Evolutionary conservation across 1,139 yeast genomes (phyloP).

Genomic region (Kurtzmaniella quercitrusa): DNA sequence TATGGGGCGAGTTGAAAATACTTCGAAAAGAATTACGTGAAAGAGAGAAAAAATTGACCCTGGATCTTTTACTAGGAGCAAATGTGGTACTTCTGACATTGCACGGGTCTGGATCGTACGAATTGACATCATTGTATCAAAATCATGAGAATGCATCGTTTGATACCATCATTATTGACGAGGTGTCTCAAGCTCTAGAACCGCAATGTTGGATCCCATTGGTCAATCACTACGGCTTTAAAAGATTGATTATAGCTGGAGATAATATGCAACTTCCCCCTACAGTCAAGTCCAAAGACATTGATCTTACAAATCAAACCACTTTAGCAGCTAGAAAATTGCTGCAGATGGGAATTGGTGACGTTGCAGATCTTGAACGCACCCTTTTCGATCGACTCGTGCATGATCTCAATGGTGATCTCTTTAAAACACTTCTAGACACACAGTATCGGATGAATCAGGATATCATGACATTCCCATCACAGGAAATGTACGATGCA

Average conservation of each 20-base stretch:
- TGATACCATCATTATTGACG: slow-evolving; percentile 86
- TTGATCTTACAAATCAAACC: neutral
- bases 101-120: slow-evolving; percentile 83
- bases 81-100: slow-evolving; percentile 76
- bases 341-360: slow-evolving; percentile 26
- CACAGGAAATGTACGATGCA: slow-evolving; percentile 59
- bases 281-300: slow-evolving; percentile 49
- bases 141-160: slow-evolving; percentile 39
- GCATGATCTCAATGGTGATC: slow-evolving; percentile 46
- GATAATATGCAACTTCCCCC: slow-evolving; percentile 89
- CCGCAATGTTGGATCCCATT: slow-evolving; percentile 98
- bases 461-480: slow-evolving; percentile 75
- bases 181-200: slow-evolving; percentile 89
- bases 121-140: slow-evolving; percentile 47
- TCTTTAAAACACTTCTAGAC: slow-evolving; percentile 51
- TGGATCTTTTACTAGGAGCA: slow-evolving; percentile 55
- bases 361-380: slow-evolving; percentile 42
- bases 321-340: slow-evolving; percentile 22
- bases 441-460: slow-evolving; percentile 87
- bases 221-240: slow-evolving; percentile 57
- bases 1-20: slow-evolving; percentile 66
- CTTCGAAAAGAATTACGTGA: slow-evolving; percentile 64
- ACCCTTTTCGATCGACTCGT: slow-evolving; percentile 83
- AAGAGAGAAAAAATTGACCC: slow-evolving; percentile 63
- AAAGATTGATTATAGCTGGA: slow-evolving; percentile 70